Conservation (phyloP, 2,329 filamentous ascomycete species). For the Leptodontidium sp. region DNA sequence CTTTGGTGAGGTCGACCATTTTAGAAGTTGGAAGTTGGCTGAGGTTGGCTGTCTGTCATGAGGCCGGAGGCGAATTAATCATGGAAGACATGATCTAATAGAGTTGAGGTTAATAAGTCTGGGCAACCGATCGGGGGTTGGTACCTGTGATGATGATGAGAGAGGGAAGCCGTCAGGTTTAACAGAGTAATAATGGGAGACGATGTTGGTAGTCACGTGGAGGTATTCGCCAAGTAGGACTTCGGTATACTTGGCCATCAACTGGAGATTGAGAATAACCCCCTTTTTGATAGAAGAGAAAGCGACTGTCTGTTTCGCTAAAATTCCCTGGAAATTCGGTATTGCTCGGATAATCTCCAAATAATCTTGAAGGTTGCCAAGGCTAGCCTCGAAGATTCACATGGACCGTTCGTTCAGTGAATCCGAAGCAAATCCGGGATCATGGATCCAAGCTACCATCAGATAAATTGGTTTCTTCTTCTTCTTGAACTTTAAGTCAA, state of each 20-base stretch:
- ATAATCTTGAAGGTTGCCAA: background rate
- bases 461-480: too few relatives aligned
- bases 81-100: background rate
- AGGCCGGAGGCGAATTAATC: background rate
- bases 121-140: background rate
- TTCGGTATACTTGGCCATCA: background rate
- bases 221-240: background rate
- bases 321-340: background rate
- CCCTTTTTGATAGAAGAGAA: background rate
- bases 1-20: slow-evolving; percentile 8
- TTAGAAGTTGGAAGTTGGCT: background rate
- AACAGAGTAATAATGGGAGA: background rate
- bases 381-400: background rate
- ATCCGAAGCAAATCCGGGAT: too few relatives aligned
- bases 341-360: background rate
- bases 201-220: slow-evolving; percentile 14
- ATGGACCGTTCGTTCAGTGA: too few relatives aligned
- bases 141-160: background rate
- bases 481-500: too few relatives aligned
- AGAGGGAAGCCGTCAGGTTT: background rate
- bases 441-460: too few relatives aligned
- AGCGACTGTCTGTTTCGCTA: background rate
- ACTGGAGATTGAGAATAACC: background rate
- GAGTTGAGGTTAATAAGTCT: background rate
- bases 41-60: background rate